These are phyloP conservation scores for Phytopythium cucurbitacearum DNA, from an alignment of 352 stramenopile species.

Conservation along the genomic window DNA sequence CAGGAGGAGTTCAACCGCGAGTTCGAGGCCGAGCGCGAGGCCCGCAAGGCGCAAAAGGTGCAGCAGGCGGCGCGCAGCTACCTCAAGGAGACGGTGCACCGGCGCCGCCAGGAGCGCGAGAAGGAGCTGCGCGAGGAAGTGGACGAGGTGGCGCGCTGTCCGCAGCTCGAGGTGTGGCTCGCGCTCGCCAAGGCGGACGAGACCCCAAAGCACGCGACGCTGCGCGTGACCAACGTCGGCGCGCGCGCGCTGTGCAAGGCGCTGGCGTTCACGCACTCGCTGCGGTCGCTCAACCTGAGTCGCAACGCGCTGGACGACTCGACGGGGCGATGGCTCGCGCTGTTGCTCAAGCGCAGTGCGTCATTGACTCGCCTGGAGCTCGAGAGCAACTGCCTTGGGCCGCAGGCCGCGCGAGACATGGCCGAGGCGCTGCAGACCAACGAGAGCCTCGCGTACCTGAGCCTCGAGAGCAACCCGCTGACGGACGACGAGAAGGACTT, in stretches of 20 bases:
- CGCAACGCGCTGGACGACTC: conserved; percentile 64
- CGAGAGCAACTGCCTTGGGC: conserved; percentile 60
- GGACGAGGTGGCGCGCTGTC: conserved; percentile 58
- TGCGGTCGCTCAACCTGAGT: conserved; percentile 58
- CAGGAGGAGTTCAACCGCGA: conserved; percentile 80
- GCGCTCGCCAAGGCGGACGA: conserved; percentile 48
- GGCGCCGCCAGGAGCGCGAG: conserved; percentile 58
- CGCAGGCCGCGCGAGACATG: conserved; percentile 39
- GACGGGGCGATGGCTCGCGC: conserved; percentile 54
- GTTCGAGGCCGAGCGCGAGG: conserved; percentile 57
- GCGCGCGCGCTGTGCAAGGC: conserved; percentile 65
- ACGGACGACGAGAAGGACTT: conserved; percentile 79
- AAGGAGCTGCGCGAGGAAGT: conserved; percentile 72
- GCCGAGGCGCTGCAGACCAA: conserved; percentile 55
- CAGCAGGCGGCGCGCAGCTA: conserved; percentile 74
- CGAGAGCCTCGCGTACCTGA: conserved; percentile 50
- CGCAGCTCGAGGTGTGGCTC: conserved; percentile 73
- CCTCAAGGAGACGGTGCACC: conserved; percentile 68
- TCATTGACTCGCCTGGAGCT: conserved; percentile 59
- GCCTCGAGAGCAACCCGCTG: conserved; percentile 74
- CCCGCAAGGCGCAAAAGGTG: conserved; percentile 58
- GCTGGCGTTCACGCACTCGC: conserved; percentile 60
- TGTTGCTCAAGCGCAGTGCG: conserved; percentile 58
- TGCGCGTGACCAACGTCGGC: conserved; percentile 50
- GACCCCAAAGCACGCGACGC: conserved; percentile 44